Evolutionary conservation across 306 rosid species (phyloP), one percentile per base, ranked within the genome.

Genomic region (Cicer cuneatum): DNA sequence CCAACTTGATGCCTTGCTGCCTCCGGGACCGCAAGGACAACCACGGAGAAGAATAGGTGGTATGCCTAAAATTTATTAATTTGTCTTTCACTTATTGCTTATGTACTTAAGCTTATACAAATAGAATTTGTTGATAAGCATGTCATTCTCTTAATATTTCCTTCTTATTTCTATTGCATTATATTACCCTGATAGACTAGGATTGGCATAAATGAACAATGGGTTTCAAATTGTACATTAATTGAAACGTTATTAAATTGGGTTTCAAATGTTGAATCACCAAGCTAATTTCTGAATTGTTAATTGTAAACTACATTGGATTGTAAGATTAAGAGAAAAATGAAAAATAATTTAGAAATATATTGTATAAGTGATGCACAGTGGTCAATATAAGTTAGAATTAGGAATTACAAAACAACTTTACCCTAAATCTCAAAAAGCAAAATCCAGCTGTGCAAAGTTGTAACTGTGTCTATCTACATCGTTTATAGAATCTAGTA

Each of bases 21-120:
- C 98, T 66, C 65, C 88, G 3, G 96, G 96, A 78, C 89, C 91
- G 40, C 84, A 77, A 66, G 99, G 96, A 73, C 96, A 86, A 80
- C 91, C 75, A 0, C 92, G 97, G 66, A 86, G 99, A 83, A 90
- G 90, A 82, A 78, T 92, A 82, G 98, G 97, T 94, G 98, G 97
- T 94, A 76, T 80, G 88, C 74, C 66, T 60, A 57, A 78, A 78
- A 62, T 66, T 18, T 73, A 35, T 63, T 21, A 35, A 39, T 60
- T 67, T 74, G 9, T 73, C 57, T 70, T 72, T 69, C 47, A 10
- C 45, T 42, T 15, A 15, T 64, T 69, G 45, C 51, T 69, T 70
- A 13, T 59, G 29, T 58, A 13, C 29, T 67, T 63, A 49, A 24
- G 37, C 67, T 63, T 76, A 14, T 12, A 33, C 18, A 53, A 54